Percentiles rank a stretch among this genome's conserved stretches.
Conservation (phyloP, 2,329 filamentous ascomycete species). For the Cercospora sp. region DNA sequence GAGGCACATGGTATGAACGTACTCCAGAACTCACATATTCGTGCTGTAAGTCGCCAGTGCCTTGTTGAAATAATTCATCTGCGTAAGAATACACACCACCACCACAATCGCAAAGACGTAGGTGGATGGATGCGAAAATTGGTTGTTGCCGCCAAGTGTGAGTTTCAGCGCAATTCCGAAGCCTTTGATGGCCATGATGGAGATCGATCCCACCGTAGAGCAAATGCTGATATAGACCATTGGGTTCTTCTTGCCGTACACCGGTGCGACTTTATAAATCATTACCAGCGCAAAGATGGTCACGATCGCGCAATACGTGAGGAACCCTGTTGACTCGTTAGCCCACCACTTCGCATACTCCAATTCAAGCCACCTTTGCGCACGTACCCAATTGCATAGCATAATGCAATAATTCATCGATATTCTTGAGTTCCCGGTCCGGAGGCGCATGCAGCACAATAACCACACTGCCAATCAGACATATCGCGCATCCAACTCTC, state of each 20-base stretch:
- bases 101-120: constrained; percentile 97
- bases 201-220: constrained; percentile 93
- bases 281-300: constrained; percentile 83
- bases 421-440: constrained; percentile 85
- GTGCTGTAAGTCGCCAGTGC: constrained; percentile 94
- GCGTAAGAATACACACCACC: constrained; percentile 88
- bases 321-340: constrained; percentile 66
- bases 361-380: not conserved
- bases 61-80: constrained; percentile 99
- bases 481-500: constrained; percentile 93
- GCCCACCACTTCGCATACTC: not conserved
- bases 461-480: constrained; percentile 91
- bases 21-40: constrained; percentile 63
- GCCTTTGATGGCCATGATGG: constrained; percentile 98
- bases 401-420: constrained; percentile 88
- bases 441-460: constrained; percentile 97
- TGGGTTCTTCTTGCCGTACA: constrained; percentile 91
- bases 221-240: constrained; percentile 97
- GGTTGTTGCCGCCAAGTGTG: constrained; percentile 88
- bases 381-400: constrained; percentile 85
- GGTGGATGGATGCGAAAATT: constrained; percentile 91
- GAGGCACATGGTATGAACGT: not conserved
- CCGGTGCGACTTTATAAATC: constrained; percentile 92
- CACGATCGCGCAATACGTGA: constrained; percentile 80
- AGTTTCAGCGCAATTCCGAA: constrained; percentile 97